Evolutionary conservation across 2,329 filamentous ascomycete genomes (phyloP).

Genomic region (Cercospora sp.): DNA sequence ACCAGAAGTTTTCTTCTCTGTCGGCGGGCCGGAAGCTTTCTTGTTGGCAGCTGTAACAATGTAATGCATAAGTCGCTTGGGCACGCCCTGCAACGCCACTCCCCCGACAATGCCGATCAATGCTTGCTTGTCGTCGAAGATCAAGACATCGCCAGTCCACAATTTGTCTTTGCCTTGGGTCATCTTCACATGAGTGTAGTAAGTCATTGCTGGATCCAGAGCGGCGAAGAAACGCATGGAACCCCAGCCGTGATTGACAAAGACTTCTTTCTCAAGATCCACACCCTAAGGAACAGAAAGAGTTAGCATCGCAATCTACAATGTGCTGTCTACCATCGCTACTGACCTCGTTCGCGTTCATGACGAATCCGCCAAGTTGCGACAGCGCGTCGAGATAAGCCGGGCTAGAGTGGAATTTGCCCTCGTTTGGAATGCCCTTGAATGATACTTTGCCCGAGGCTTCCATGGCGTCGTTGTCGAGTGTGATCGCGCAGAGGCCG

Average conservation of each 20-base stretch:
- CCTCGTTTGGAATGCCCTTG: constrained; percentile 20
- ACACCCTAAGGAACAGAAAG: constrained; percentile 3
- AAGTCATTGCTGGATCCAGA: constrained; percentile 32
- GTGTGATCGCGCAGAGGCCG: constrained; percentile 42
- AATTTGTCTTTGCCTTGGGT: constrained; percentile 35
- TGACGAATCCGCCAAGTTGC: constrained; percentile 33
- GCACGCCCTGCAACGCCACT: constrained; percentile 29
- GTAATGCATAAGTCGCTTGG: constrained; percentile 26
- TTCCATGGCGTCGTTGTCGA: constrained; percentile 40
- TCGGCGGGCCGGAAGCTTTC: constrained; percentile 6
- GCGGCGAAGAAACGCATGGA: constrained; percentile 33
- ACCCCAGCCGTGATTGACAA: constrained; percentile 40
- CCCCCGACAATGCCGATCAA: constrained; percentile 32
- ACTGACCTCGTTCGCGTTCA: constrained; percentile 28
- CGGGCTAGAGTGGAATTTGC: constrained; percentile 24
- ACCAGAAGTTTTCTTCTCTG: constrained; percentile 15
- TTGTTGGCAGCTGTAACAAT: constrained; percentile 26
- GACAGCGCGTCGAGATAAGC: constrained; percentile 44
- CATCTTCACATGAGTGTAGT: constrained; percentile 37
- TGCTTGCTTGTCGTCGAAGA: constrained; percentile 31
- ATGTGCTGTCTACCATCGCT: background rate
- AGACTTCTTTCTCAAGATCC: constrained; percentile 38
- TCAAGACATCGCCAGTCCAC: constrained; percentile 42
- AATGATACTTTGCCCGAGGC: constrained; percentile 33
- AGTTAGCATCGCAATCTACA: background rate